A percentile compares a stretch with the other conserved stretches of the same genome.
Conservation (phyloP, 2,329 filamentous ascomycete genomes). For the Colletotrichum gigasporum region DNA sequence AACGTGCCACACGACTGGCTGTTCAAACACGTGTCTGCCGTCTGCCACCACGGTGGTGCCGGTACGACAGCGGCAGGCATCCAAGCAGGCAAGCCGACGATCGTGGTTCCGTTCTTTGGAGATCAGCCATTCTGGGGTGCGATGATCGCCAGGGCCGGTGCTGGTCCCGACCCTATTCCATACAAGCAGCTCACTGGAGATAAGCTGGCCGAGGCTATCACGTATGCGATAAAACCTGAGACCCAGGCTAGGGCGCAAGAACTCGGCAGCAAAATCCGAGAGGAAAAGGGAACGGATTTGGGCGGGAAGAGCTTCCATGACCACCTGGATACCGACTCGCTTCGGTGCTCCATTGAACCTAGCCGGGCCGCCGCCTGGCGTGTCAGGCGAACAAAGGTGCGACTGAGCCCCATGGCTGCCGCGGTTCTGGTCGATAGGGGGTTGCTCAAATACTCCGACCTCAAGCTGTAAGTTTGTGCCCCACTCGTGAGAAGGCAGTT, state of each 20-base stretch:
- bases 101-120: slow-evolving; percentile 88
- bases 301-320: slow-evolving; percentile 76
- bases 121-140: slow-evolving; percentile 87
- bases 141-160: slow-evolving; percentile 77
- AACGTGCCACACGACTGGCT: slow-evolving; percentile 92
- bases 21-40: slow-evolving; percentile 81
- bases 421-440: slow-evolving; percentile 72
- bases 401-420: slow-evolving; percentile 78
- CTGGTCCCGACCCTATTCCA: slow-evolving; percentile 75
- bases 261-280: slow-evolving; percentile 71
- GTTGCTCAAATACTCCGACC: slow-evolving; percentile 72
- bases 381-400: slow-evolving; percentile 72
- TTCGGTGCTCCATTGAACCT: slow-evolving; percentile 77
- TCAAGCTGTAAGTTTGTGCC: slow-evolving; percentile 71
- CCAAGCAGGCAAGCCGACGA: slow-evolving; percentile 79
- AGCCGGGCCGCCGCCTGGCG: slow-evolving; percentile 79
- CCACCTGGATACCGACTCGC: slow-evolving; percentile 71
- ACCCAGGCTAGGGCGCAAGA: slow-evolving; percentile 65
- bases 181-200: slow-evolving; percentile 74
- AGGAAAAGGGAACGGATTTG: slow-evolving; percentile 71
- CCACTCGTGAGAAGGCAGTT: too few species aligned
- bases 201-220: slow-evolving; percentile 72
- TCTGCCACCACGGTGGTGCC: slow-evolving; percentile 89
- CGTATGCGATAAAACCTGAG: slow-evolving; percentile 66
- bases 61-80: slow-evolving; percentile 92